These are phyloP conservation scores for Helianthus annuus DNA, from an alignment of 129 eudicot species.

Conservation along the genomic window DNA sequence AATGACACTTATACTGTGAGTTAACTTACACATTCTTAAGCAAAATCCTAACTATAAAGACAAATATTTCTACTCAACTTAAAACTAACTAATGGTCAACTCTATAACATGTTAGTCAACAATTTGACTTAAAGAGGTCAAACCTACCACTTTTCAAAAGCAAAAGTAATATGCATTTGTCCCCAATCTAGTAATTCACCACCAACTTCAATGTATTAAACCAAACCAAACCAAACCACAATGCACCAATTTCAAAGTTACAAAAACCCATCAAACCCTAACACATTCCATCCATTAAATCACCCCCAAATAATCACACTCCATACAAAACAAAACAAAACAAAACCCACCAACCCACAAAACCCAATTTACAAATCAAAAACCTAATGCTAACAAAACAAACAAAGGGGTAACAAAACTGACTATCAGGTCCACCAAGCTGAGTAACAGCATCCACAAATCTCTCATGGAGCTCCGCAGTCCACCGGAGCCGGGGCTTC, in stretches of 20 bases:
- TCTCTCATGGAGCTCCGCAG: constrained; percentile 89
- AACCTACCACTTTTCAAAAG: not conserved
- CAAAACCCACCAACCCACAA: not conserved
- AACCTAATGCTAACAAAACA: not conserved
- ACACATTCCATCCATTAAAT: not conserved
- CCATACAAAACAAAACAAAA: not conserved
- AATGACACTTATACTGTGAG: too few species aligned
- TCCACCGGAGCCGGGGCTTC: constrained; percentile 94
- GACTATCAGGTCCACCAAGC: constrained; percentile 97
- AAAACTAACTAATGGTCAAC: constrained; percentile 6
- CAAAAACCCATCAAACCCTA: constrained; percentile 13
- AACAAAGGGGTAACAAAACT: constrained; percentile 15
- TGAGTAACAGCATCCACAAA: constrained; percentile 95
- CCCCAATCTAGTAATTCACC: not conserved
- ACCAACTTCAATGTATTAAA: not conserved
- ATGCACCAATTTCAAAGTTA: not conserved
- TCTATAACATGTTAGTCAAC: constrained; percentile 11
- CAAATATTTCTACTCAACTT: not conserved
- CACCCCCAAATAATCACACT: constrained; percentile 13
- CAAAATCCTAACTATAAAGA: too few species aligned
- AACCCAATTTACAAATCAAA: not conserved
- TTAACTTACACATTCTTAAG: too few species aligned
- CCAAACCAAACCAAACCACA: not conserved
- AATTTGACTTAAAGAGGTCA: not conserved
- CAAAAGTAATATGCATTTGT: constrained; percentile 1